Evolutionary conservation across 2,329 filamentous ascomycete species (phyloP), one percentile per base, ranked within the genome.

Genomic region (Spiromastix sp.): DNA sequence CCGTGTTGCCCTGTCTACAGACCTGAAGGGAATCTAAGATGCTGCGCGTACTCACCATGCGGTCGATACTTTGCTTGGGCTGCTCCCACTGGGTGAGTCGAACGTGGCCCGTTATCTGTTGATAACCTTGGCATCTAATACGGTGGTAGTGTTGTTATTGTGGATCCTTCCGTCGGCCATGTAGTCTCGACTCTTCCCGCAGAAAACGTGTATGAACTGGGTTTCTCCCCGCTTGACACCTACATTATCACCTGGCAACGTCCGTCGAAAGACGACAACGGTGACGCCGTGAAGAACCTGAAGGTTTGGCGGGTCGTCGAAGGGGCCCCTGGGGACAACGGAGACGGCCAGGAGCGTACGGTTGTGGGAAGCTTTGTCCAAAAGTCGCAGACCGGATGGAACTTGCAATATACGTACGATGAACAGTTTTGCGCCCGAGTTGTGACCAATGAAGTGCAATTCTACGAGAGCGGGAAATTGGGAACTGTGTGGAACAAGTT

Each of bases 191-290:
- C 72, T 22, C 73, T 98, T 32, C 73, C 80, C 40, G 76, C 86
- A 28, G 67, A 80, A 40, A 89, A 93, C 55, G 86, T 96, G 46
- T 94, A 85, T 66, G 91, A 98, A 60, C 69, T 98, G 41, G 85
- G 81, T 46, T 98, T 98, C 66, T 98, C 91, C 17, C 91, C 89
- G 4, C 71, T 79, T 37, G 91, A 91, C 42, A 91, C 84, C 39
- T 98, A 84, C 62, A 70, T 96, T 56, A 94, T 93, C 57, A 96
- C 91, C 36, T 96, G 87, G 86, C 89, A 98, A 68, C 79, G 91
- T 22, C 82, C 86, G 6, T 72, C 75, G 47, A 96, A 96, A 68
- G 89, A 96, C 54, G 89, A 89, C 54, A 80, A 83, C 41, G 91
- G 91, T 38, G 85, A 95, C 60, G 86, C 91, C 30, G 80, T 77